Percentiles rank a stretch among this genome's conserved stretches.
Evolutionary conservation across 2,329 filamentous ascomycete genomes (phyloP).

Genomic region (Scytalidium lignicola): DNA sequence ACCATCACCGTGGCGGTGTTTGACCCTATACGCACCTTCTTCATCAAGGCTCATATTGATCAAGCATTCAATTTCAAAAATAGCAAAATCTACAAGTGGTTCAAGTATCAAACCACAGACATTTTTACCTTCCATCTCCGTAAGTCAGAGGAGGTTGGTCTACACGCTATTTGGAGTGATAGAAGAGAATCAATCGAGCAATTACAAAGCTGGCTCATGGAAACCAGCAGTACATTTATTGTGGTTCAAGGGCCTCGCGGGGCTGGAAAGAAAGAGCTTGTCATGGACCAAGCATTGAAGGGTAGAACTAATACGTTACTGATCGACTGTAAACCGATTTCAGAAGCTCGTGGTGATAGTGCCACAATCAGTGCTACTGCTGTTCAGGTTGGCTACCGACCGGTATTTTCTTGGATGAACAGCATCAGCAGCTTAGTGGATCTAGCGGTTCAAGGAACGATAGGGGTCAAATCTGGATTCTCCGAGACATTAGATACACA

Average conservation of each 20-base stretch:
- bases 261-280: conserved; percentile 83
- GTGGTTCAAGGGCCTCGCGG: conserved; percentile 89
- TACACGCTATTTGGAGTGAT: conserved; percentile 83
- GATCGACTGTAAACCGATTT: conserved; percentile 89
- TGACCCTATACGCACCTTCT: conserved; percentile 90
- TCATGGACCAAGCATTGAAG: conserved; percentile 77
- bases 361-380: conserved; percentile 80
- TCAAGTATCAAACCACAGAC: conserved; percentile 66
- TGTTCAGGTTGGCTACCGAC: conserved; percentile 78
- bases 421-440: conserved; percentile 89
- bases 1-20: conserved; percentile 83
- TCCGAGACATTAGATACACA: conserved; percentile 89
- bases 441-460: conserved; percentile 87
- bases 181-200: conserved; percentile 76
- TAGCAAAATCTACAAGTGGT: conserved; percentile 72
- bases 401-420: conserved; percentile 95
- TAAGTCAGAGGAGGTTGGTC: conserved; percentile 58
- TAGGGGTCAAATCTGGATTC: conserved; percentile 90
- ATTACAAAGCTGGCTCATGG: conserved; percentile 79
- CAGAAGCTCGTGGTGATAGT: conserved; percentile 84
- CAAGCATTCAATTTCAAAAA: conserved; percentile 69
- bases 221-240: conserved; percentile 86
- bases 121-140: conserved; percentile 55
- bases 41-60: conserved; percentile 83
- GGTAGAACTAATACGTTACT: conserved; percentile 72